These are phyloP conservation scores for Populus nigra DNA, from an alignment of 345 rosid genomes.

Conservation along the genomic window DNA sequence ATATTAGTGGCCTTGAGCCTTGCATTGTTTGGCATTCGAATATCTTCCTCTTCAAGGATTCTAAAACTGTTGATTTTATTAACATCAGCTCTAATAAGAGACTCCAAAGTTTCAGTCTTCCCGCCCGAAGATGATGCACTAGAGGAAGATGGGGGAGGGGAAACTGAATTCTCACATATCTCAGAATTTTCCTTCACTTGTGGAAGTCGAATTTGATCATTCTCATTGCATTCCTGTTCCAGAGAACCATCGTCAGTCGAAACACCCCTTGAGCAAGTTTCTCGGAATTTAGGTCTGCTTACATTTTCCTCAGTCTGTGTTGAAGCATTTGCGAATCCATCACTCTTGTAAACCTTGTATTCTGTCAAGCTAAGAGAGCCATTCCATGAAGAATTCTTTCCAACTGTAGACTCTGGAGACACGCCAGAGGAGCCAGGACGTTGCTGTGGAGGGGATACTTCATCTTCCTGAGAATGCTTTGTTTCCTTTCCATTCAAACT, in stretches of 20 bases:
- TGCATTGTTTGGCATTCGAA: slow-evolving; percentile 55
- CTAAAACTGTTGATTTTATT: slow-evolving; percentile 85
- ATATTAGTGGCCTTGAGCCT: slow-evolving; percentile 71
- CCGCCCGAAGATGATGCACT: slow-evolving; percentile 68
- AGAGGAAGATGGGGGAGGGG: slow-evolving; percentile 66
- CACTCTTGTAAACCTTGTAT: slow-evolving; percentile 63
- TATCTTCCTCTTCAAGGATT: slow-evolving; percentile 76
- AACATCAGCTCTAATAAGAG: slow-evolving; percentile 84
- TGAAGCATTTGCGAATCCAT: slow-evolving; percentile 81
- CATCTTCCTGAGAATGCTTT: slow-evolving; percentile 77
- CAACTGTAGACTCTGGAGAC: slow-evolving; percentile 66
- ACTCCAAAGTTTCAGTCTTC: slow-evolving; percentile 85
- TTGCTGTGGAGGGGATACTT: slow-evolving; percentile 62
- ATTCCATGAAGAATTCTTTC: slow-evolving; percentile 63
- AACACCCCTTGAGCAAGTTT: slow-evolving; percentile 86
- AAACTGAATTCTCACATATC: slow-evolving; percentile 50
- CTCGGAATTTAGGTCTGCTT: slow-evolving; percentile 37
- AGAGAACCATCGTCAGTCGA: slow-evolving; percentile 67
- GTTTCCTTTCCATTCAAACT: slow-evolving; percentile 64
- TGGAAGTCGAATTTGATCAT: slow-evolving; percentile 34
- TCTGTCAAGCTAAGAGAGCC: slow-evolving; percentile 71
- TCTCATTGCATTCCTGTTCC: slow-evolving; percentile 42
- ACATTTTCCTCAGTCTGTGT: slow-evolving; percentile 84
- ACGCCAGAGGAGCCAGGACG: slow-evolving; percentile 54
- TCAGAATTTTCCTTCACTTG: slow-evolving; percentile 44